phyloP scores from a whole-genome alignment of 306 rosid genomes.

The Trichosanthes cucumerina region DNA sequence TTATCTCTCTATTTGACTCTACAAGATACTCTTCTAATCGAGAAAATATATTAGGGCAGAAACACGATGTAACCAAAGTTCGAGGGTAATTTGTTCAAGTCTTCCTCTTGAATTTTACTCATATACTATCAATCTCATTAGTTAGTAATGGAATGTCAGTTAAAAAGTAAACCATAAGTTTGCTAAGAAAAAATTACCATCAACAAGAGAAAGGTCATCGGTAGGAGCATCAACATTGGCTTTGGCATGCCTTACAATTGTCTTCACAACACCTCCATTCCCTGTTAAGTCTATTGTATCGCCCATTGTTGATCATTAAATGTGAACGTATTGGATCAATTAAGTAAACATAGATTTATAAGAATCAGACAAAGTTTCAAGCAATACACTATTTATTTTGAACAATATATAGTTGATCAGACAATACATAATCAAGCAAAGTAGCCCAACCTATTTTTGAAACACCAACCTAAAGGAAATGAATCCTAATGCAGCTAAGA shows the following conservation, averaged over 20 bases:
- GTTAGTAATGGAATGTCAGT: not conserved
- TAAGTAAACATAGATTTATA: not conserved
- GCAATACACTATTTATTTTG: not conserved
- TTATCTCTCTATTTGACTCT: too few relatives aligned
- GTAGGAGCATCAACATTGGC: slow-evolving; percentile 63
- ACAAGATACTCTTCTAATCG: too few relatives aligned
- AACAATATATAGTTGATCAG: not conserved
- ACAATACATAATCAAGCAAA: not conserved
- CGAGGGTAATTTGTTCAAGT: not conserved
- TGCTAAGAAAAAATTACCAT: slow-evolving; percentile 36
- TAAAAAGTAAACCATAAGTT: not conserved
- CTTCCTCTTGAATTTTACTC: not conserved
- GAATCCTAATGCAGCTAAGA: not conserved
- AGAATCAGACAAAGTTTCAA: not conserved
- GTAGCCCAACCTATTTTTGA: not conserved
- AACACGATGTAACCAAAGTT: not conserved
- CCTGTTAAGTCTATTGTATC: slow-evolving; percentile 76
- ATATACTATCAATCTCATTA: not conserved
- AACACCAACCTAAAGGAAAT: not conserved
- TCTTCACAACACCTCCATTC: slow-evolving; percentile 87
- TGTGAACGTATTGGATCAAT: slow-evolving; percentile 18
- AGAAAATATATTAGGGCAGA: too few relatives aligned
- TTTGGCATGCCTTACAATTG: slow-evolving; percentile 60
- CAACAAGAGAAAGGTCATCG: slow-evolving; percentile 81
- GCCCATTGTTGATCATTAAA: slow-evolving; percentile 51